Evolutionary conservation across 306 rosid genomes (phyloP), one percentile per base, ranked within the genome.

Genomic region (Quercus glauca): DNA sequence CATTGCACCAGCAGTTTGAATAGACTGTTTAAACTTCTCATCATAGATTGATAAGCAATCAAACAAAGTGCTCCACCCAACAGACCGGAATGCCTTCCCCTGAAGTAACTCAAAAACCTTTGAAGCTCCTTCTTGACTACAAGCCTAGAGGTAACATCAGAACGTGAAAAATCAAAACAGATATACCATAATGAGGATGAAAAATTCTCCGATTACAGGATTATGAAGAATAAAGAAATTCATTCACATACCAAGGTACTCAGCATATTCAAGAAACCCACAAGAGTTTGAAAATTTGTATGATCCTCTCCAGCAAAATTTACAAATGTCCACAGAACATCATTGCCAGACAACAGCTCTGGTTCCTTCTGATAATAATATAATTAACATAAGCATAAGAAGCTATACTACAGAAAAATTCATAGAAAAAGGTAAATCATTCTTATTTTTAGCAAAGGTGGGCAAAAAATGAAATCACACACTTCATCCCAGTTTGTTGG

Each of bases 271-370:
- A 95, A 85, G 94, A 95, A 95, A 49, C 98, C 98, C 69, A 89
- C 98, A 33, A 95, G 95, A 1, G 97, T 95, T 68, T 90, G 97
- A 76, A 92, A 95, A 86, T 92, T 95, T 23, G 97, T 90, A 79
- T 92, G 99, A 83, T 95, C 99, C 85, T 95, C 99, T 64, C 99
- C 99, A 83, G 99, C 94, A 86, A 95, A 95, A 79, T 89, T 95
- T 76, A 90, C 99, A 90, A 95, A 95, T 60, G 98, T 95, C 99
- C 99, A 95, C 84, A 95, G 81, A 55, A 89, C 97, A 77, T 95
- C 98, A 76, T 95, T 95, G 73, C 97, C 97, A 37, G 89, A 87
- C 82, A 92, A 85, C 70, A 95, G 95, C 87, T 95, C 99, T 18
- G 96, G 99, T 83, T 95, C 99, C 86, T 88, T 92, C 99, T 95